Base-by-base conservation (phyloP, 352 stramenopile genomes). In the Pythium rhizo-oryzae region DNA sequence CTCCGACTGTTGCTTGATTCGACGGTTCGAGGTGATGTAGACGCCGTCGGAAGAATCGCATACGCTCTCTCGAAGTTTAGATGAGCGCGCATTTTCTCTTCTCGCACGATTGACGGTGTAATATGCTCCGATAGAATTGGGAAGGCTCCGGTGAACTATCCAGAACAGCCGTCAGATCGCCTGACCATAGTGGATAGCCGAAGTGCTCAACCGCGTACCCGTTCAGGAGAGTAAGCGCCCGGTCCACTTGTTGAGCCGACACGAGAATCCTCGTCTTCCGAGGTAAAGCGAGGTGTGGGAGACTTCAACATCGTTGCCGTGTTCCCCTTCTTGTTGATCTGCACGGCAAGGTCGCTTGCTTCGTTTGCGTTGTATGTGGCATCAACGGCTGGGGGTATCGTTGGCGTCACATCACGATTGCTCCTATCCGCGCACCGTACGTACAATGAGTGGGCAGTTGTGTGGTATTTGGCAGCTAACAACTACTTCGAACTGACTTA, bases 381-480 rank as follows among this genome's bases (percentile, higher is more conserved):
- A 50, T 87, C 74, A 8, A 89, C 79, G 1, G 75, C 74, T 8
- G 74, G 21, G 18, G 62, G 73, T 0, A 44, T 52, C 9, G 80
- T 91, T 21, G 80, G 82, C 9, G 84, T 87, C 44, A 91, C 69
- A 16, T 88, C 64, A 11, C 82, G 75, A 11, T 89, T 77, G 21
- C 21, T 83, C n/a, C 75, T 78, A 61, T 71, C 13, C 5, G n/a
- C n/a, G n/a, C n/a, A n/a, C n/a, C 7, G 33, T n/a, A 43, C 37
- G 39, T 37, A 3, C 18, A 7, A 15, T 43, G 11, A 43, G 37
- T 43, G 11, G 11, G 2, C 11, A 43, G 4, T 18, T 4, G 37
- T 18, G 15, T n/a, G n/a, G n/a, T n/a, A n/a, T n/a, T n/a, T n/a
- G n/a, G n/a, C n/a, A n/a, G n/a, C n/a, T n/a, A n/a, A n/a, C n/a